Evolutionary conservation across 495 filamentous ascomycete species (phyloP), one percentile per base, ranked within the genome.

Genomic region (Paragyromitra xinjiangensis): DNA sequence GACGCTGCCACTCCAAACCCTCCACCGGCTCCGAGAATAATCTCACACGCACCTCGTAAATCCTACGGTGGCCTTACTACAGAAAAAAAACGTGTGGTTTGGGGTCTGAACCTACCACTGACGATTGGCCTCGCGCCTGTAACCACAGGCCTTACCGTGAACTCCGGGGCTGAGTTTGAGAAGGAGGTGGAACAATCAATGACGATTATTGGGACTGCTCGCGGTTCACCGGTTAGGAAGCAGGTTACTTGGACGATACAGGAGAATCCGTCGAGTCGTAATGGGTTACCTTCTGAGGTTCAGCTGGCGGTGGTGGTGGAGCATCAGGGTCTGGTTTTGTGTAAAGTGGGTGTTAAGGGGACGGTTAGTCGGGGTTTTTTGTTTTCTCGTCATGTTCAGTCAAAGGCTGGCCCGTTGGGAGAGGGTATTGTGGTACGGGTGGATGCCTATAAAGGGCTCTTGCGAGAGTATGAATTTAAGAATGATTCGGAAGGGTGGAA

Each of bases 321-420:
- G 19, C 63, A 65, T 3, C 42, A 51, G 1, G 63, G 63, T 1
- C 63, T 42, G 19, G 14, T 65, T 34, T n/a, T 65, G 63, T 65
- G 63, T 14, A 65, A 65, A 24, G 42, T 65, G 24, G 40, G 63
- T 16, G 63, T 65, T 65, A 65, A 50, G 63, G 63, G 40, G 42
- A 29, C 42, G 8, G 24, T 65, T 12, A 26, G 24, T 37, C 63
- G 39, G 26, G 40, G 63, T 8, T 65, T 65, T n/a, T 14, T 65
- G 39, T 6, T 42, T 29, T 65, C 42, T 65, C 63, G 63, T 16
- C 63, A 50, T 16, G 19, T 50, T 24, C 39, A 26, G 50, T 65
- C 63, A 11, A 65, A 65, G 40, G 5, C 63, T 26, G 63, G 63
- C 3, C 63, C 63, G 22, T 26, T 65, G 11, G 63, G 63, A 6